phyloP scores from a whole-genome alignment of 768 basidiomycete species.

The Pulveroboletus frians region DNA sequence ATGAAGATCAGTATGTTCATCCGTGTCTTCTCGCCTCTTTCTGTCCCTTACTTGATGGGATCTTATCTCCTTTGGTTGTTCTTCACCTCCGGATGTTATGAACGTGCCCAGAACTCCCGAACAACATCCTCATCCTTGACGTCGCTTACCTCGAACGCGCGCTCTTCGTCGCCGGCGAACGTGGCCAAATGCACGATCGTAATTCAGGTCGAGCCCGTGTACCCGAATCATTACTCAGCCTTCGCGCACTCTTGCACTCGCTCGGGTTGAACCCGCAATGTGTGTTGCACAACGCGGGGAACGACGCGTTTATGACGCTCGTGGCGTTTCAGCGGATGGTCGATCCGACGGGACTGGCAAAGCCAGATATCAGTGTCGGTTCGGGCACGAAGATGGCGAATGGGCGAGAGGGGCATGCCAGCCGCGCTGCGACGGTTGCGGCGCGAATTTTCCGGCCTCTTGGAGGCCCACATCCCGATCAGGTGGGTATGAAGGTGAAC shows the following conservation, averaged over 20 bases:
- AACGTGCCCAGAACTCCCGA: constrained; percentile 53
- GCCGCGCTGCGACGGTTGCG: constrained; percentile 15
- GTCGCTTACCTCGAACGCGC: constrained; percentile 58
- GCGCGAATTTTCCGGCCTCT: constrained; percentile 18
- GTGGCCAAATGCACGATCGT: constrained; percentile 58
- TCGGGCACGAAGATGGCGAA: background rate
- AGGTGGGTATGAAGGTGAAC: background rate
- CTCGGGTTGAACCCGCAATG: constrained; percentile 39
- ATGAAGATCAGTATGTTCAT: constrained; percentile 69
- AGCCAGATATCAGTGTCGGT: background rate
- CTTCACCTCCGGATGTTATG: background rate
- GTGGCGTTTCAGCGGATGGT: constrained; percentile 66
- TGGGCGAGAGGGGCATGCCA: background rate
- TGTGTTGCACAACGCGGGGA: constrained; percentile 68
- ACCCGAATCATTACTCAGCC: constrained; percentile 52
- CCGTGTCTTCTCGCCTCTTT: background rate
- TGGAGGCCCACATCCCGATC: background rate
- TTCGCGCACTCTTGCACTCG: constrained; percentile 59
- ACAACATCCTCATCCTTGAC: constrained; percentile 67
- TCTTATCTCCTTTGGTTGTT: background rate
- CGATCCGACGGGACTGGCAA: constrained; percentile 41
- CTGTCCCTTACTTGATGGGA: background rate
- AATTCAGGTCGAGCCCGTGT: constrained; percentile 49
- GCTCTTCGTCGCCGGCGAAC: constrained; percentile 52
- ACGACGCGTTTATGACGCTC: constrained; percentile 68